phyloP scores from a whole-genome alignment of 2,329 filamentous ascomycete species.

The Alternaria gaisen region DNA sequence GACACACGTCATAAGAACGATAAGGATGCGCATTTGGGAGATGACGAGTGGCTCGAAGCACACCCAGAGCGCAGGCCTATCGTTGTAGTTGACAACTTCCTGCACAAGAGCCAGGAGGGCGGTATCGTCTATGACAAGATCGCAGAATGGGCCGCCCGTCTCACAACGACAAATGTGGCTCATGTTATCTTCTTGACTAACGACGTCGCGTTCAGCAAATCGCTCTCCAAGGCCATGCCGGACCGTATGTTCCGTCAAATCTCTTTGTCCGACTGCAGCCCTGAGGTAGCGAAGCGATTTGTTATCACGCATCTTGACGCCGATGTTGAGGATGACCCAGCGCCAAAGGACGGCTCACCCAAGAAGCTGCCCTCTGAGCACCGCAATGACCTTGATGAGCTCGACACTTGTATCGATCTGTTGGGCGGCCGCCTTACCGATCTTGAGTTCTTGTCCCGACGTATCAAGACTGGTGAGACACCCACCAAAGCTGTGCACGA shows the following conservation, averaged over 20 bases:
- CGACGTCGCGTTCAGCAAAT: slow-evolving; percentile 88
- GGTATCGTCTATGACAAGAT: slow-evolving; percentile 61
- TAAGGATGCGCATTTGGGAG: slow-evolving; percentile 74
- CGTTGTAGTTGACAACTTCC: slow-evolving; percentile 90
- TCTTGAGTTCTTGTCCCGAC: slow-evolving; percentile 89
- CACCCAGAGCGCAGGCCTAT: slow-evolving; percentile 86
- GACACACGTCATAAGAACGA: slow-evolving; percentile 74
- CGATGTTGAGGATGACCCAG: slow-evolving; percentile 53
- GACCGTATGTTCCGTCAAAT: slow-evolving; percentile 91
- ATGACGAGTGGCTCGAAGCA: slow-evolving; percentile 88
- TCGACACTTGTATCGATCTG: slow-evolving; percentile 82
- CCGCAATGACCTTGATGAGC: slow-evolving; percentile 69
- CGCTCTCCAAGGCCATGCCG: slow-evolving; percentile 84
- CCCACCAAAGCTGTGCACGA: slow-evolving; percentile 83
- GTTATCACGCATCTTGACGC: slow-evolving; percentile 81
- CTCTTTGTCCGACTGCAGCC: slow-evolving; percentile 82
- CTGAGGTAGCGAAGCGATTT: slow-evolving; percentile 86
- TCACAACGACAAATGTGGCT: slow-evolving; percentile 87
- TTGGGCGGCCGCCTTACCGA: slow-evolving; percentile 95
- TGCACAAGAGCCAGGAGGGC: slow-evolving; percentile 72
- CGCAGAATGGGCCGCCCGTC: slow-evolving; percentile 84
- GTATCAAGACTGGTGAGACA: slow-evolving; percentile 85
- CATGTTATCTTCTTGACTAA: slow-evolving; percentile 95
- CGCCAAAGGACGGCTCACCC: slow-evolving; percentile 48
- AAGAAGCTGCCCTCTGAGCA: slow-evolving; percentile 58